phyloP scores from a whole-genome alignment of 2,329 filamentous ascomycete species.

The Ophiostoma fasciatum region DNA sequence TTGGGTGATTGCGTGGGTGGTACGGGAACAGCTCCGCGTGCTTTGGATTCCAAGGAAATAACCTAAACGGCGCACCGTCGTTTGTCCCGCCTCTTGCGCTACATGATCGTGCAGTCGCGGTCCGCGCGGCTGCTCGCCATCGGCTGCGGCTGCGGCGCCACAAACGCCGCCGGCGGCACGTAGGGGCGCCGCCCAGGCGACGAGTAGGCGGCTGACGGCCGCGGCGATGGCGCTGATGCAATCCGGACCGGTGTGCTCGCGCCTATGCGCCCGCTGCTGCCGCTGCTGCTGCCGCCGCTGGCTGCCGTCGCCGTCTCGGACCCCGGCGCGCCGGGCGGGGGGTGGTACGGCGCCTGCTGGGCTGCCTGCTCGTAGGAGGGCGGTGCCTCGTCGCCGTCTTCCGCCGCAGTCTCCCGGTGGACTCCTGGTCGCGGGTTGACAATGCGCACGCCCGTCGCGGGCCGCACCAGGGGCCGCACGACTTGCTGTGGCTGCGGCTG shows the following conservation, averaged over 20 bases:
- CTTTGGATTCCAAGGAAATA: no score
- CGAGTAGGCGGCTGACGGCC: no score
- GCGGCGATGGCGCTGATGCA: no score
- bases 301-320: slow-evolving; percentile 2
- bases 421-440: slow-evolving; percentile 15
- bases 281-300: neutral
- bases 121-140: neutral
- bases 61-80: neutral
- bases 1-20: no score
- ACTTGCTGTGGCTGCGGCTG: slow-evolving; percentile 12
- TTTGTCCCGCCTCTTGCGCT: neutral
- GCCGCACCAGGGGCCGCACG: slow-evolving; percentile 32
- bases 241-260: neutral
- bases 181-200: neutral
- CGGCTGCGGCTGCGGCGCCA: neutral
- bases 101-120: slow-evolving; percentile 5
- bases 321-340: slow-evolving; percentile 27
- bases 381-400: slow-evolving; percentile 32
- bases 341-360: slow-evolving; percentile 34
- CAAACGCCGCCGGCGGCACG: neutral
- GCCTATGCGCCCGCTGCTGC: neutral
- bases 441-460: slow-evolving; percentile 13
- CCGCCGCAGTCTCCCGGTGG: slow-evolving; percentile 23
- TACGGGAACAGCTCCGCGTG: no score
- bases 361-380: slow-evolving; percentile 44